Evolutionary conservation across 257 asterid species (phyloP).

Genomic region (Fraxinus quadrangulata): DNA sequence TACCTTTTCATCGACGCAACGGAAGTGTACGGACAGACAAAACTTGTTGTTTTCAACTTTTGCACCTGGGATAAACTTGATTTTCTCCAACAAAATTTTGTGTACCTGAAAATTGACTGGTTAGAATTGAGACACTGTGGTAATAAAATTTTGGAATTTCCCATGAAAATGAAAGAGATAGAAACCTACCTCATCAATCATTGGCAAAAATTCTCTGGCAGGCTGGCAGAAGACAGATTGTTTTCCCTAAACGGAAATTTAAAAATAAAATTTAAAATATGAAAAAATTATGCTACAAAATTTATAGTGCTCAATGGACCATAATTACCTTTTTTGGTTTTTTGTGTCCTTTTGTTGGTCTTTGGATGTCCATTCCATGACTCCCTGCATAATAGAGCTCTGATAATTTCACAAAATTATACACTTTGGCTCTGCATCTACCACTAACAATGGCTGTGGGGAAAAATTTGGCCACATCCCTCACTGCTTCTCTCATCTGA

Average conservation of each 20-base stretch:
- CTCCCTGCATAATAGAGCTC: conserved; percentile 96
- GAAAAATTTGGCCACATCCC: conserved; percentile 63
- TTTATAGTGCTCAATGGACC: neutral
- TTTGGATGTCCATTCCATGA: conserved; percentile 96
- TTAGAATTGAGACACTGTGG: neutral
- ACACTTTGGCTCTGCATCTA: conserved; percentile 74
- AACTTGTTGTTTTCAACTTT: conserved; percentile 80
- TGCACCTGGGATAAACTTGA: conserved; percentile 67
- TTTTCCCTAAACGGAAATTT: conserved; percentile 52
- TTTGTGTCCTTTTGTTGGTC: conserved; percentile 61
- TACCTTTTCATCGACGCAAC: conserved; percentile 79
- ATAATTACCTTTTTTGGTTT: conserved; percentile 48
- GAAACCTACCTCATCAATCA: conserved; percentile 65
- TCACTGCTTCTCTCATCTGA: conserved; percentile 83
- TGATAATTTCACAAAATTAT: conserved; percentile 60
- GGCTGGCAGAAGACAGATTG: conserved; percentile 87
- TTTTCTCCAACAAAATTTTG: conserved; percentile 54
- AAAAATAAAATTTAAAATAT: conserved; percentile 7
- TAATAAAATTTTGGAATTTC: neutral
- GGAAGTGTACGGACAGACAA: conserved; percentile 82
- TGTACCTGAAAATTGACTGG: conserved; percentile 41
- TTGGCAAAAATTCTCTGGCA: conserved; percentile 79
- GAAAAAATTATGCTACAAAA: conserved; percentile 8
- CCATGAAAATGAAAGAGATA: neutral
- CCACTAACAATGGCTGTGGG: conserved; percentile 93